A percentile compares a stretch with the other conserved stretches of the same genome.
Conservation (phyloP, 805 yeast genomes). For the Danielia oregonensis region DNA sequence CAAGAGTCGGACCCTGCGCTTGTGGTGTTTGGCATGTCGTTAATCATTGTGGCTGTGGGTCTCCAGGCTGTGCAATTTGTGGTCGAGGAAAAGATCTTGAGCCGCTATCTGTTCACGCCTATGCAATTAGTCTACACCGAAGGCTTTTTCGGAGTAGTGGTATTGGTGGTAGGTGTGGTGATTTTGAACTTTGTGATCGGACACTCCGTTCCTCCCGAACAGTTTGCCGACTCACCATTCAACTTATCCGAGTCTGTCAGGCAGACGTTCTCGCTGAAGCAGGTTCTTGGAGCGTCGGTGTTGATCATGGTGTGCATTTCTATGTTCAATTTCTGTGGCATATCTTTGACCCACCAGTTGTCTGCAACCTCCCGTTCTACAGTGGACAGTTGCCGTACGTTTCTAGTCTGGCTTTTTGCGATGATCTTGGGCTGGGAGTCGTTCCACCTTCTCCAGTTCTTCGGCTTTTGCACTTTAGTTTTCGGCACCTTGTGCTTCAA, state of each 20-base stretch:
- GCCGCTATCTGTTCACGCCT: conserved; percentile 53
- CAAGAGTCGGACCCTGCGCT: conserved; percentile 17
- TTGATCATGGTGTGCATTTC: conserved; percentile 72
- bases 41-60: conserved; percentile 60
- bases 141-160: conserved; percentile 59
- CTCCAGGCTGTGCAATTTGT: conserved; percentile 77
- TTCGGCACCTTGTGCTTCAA: conserved; percentile 74
- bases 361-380: conserved; percentile 80
- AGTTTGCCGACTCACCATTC: conserved; percentile 48
- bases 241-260: conserved; percentile 49
- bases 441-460: conserved; percentile 56
- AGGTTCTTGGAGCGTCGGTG: conserved; percentile 51
- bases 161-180: conserved; percentile 45
- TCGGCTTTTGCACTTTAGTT: conserved; percentile 62
- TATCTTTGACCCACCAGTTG: conserved; percentile 58
- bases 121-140: conserved; percentile 67
- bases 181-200: conserved; percentile 42
- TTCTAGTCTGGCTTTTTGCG: conserved; percentile 73
- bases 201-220: conserved; percentile 19
- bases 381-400: conserved; percentile 71
- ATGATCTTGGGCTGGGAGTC: conserved; percentile 71
- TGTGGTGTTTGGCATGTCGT: conserved; percentile 50
- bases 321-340: conserved; percentile 68
- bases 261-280: conserved; percentile 42
- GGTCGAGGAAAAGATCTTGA: conserved; percentile 65